These are phyloP conservation scores for Psidium friedrichsthalianum DNA, from an alignment of 345 rosid genomes.

Conservation along the genomic window DNA sequence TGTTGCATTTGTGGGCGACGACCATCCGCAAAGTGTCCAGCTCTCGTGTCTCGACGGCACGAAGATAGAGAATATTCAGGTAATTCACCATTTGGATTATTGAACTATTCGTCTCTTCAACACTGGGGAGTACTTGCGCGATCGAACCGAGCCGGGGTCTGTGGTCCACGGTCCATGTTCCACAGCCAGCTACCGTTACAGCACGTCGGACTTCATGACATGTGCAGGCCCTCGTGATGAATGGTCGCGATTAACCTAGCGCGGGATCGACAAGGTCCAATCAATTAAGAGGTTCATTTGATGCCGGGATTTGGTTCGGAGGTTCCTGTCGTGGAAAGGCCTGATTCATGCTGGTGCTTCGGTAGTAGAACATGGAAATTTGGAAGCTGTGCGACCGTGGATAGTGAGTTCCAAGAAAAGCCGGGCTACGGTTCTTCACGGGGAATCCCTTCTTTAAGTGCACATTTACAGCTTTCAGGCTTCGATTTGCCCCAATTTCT, in stretches of 20 bases:
- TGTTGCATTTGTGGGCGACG: not conserved
- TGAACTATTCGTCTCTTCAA: not conserved
- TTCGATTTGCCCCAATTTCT: not conserved
- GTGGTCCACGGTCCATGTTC: not conserved
- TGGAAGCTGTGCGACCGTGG: no score
- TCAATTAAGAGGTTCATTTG: not conserved
- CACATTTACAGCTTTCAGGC: not conserved
- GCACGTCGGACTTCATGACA: not conserved
- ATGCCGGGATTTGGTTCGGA: not conserved
- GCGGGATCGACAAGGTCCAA: not conserved
- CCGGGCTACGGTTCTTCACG: not conserved
- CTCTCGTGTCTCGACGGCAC: accelerated
- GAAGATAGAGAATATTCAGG: no score
- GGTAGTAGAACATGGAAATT: no score
- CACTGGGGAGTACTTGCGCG: not conserved
- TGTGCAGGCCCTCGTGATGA: not conserved
- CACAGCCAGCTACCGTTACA: not conserved
- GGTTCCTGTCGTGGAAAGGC: no score
- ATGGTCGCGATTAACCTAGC: not conserved
- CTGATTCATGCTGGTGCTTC: no score
- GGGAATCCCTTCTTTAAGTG: not conserved
- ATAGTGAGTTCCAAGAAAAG: not conserved
- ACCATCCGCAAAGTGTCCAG: not conserved
- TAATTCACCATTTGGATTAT: not conserved
- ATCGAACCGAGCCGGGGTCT: not conserved